phyloP scores from a whole-genome alignment of 2,329 filamentous ascomycete genomes.

The Rutstroemia sp. region DNA sequence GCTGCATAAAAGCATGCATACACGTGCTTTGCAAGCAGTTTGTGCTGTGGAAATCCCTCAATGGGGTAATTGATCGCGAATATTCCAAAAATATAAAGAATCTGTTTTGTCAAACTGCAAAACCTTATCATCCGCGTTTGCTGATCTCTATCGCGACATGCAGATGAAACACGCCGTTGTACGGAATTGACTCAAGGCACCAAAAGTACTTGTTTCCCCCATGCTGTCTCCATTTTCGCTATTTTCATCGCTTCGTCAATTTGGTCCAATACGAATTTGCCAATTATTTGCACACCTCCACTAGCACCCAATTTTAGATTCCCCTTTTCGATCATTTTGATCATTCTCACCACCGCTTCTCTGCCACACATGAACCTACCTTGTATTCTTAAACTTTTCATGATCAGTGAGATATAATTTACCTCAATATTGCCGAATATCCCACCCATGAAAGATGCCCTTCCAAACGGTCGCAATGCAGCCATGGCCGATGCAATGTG shows the following conservation, averaged over 20 bases:
- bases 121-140: background rate
- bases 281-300: conserved; percentile 5
- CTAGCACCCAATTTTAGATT: conserved; percentile 12
- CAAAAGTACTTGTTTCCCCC: conserved; percentile 9
- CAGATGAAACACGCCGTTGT: conserved; percentile 9
- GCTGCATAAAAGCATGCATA: conserved; percentile 5
- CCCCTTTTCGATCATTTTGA: conserved; percentile 13
- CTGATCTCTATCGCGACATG: background rate
- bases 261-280: conserved; percentile 9
- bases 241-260: conserved; percentile 6
- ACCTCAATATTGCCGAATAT: conserved; percentile 11
- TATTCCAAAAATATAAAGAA: conserved; percentile 10
- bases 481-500: conserved; percentile 9
- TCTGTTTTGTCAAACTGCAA: background rate
- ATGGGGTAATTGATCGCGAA: background rate
- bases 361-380: conserved; percentile 11
- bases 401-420: conserved; percentile 8
- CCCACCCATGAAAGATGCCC: conserved; percentile 10
- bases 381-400: conserved; percentile 8
- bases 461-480: conserved; percentile 8
- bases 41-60: background rate
- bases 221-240: conserved; percentile 7
- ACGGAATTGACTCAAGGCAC: conserved; percentile 3
- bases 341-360: conserved; percentile 6
- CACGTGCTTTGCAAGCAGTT: background rate